phyloP scores from a whole-genome alignment of 805 yeast species.

The Yamadazyma scolyti region DNA sequence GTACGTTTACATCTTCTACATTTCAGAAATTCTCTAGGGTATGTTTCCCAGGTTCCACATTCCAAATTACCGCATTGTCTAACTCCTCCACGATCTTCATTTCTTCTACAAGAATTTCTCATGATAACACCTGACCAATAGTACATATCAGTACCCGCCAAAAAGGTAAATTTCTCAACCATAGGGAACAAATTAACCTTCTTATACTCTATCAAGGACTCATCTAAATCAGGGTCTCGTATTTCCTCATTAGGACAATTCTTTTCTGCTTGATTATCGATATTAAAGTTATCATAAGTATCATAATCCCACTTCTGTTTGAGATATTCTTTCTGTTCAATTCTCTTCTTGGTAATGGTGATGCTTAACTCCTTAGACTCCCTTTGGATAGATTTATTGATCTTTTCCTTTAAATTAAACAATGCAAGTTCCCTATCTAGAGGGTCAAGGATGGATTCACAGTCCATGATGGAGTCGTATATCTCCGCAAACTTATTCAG shows the following conservation, averaged over 20 bases:
- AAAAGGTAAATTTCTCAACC: conserved; percentile 83
- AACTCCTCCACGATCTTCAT: conserved; percentile 82
- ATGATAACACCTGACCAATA: conserved; percentile 98
- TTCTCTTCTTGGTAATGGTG: conserved; percentile 30
- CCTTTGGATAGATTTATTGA: conserved; percentile 25
- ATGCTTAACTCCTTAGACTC: conserved; percentile 30
- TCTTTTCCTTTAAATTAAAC: conserved; percentile 28
- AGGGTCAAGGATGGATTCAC: conserved; percentile 30
- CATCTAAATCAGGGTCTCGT: conserved; percentile 32
- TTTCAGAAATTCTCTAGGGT: conserved; percentile 89
- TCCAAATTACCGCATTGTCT: conserved; percentile 92
- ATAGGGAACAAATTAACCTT: conserved; percentile 76
- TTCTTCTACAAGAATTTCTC: conserved; percentile 91
- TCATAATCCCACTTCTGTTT: conserved; percentile 38
- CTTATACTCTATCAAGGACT: conserved; percentile 42
- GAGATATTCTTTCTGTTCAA: conserved; percentile 27
- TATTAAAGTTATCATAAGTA: conserved; percentile 35
- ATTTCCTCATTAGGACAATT: conserved; percentile 2
- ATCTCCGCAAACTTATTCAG: conserved; percentile 20
- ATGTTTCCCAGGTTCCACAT: conserved; percentile 92
- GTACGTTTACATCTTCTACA: conserved; percentile 93
- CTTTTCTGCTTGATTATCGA: conserved; percentile 24
- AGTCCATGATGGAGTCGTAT: conserved; percentile 30
- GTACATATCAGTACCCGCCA: conserved; percentile 73
- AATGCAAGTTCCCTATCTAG: conserved; percentile 29